Conservation (phyloP, 805 yeast genomes). For the Candida insectorum region DNA sequence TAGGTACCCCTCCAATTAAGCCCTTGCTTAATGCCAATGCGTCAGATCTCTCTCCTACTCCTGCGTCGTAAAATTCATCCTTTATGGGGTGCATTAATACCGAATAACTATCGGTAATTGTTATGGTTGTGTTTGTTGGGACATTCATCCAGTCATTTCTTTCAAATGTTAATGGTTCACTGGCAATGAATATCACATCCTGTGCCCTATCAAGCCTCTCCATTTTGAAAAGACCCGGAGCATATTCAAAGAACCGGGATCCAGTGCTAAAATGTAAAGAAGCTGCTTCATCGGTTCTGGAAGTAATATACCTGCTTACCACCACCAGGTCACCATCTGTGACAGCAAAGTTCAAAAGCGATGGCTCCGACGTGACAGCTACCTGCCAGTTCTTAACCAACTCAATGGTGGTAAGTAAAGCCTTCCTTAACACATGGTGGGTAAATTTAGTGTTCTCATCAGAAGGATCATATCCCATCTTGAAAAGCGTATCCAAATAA, state of each 20-base stretch:
- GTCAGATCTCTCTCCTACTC: constrained; percentile 64
- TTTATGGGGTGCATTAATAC: constrained; percentile 86
- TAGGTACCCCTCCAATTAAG: constrained; percentile 85
- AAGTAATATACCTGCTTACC: constrained; percentile 83
- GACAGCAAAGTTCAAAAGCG: constrained; percentile 87
- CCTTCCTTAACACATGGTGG: constrained; percentile 58
- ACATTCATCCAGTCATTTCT: constrained; percentile 97
- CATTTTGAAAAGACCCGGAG: constrained; percentile 91
- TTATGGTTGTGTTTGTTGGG: constrained; percentile 84
- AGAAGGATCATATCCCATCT: constrained; percentile 72
- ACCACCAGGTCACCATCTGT: constrained; percentile 89
- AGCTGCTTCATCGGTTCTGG: constrained; percentile 92
- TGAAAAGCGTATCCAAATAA: constrained; percentile 70
- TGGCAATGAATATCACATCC: constrained; percentile 93
- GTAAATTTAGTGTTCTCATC: constrained; percentile 35
- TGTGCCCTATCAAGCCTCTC: constrained; percentile 90
- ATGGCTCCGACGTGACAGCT: constrained; percentile 61
- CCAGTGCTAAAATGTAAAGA: constrained; percentile 94
- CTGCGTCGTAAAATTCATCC: constrained; percentile 85
- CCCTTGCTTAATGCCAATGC: constrained; percentile 89
- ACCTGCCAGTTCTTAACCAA: constrained; percentile 77
- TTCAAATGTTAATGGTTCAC: constrained; percentile 95
- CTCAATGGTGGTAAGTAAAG: constrained; percentile 70
- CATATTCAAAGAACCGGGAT: constrained; percentile 82
- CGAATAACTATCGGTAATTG: constrained; percentile 74